Base-by-base conservation (phyloP, 768 basidiomycete genomes). In the Leucocoprinus sp. region DNA sequence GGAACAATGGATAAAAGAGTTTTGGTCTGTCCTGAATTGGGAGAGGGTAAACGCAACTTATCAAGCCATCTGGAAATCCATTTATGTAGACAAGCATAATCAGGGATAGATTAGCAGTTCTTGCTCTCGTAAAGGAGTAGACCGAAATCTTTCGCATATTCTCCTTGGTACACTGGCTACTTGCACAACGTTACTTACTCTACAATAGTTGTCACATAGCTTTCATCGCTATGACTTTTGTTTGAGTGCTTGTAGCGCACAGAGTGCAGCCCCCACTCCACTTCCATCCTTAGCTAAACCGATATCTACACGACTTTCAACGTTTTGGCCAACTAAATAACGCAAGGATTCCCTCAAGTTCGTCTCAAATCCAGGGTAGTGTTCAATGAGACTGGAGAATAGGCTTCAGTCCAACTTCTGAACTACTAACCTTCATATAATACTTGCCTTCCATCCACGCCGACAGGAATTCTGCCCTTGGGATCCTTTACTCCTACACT, bases 201-300 rank as follows among this genome's bases (percentile, higher is more conserved):
- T 45, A 27, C 15, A 36, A 34, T 35, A 24, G 33, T 8, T 41
- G 34, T 36, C 42, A 42, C 42, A 48, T 34, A 38, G 21, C 24
- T 48, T 7, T 11, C 27, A 18, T 31, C 43, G 29, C 54, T 50
- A 23, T 45, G 45, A 53, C 54, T 49, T 59, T 33, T 76, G 69
- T 60, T 86, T 88, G 63, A 80, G 70, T 1, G 88, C 84, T 67
- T 86, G 81, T 26, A 93, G 72, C 1, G 92, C 92, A 54, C 88
- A 86, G 31, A 96, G 70, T 33, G 92, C 92, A 60, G 92, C 92
- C 58, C 96, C 96, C 33, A 93, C 92, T 28, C 95, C 96, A 57
- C 90, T 93, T 9, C 96, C 96, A 55, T 99, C 96, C 63, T 96
- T 98, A 3, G 96, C 96, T 60, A 98, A 60, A 28, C 91, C 95